Evolutionary conservation across 1,284 basidiomycete genomes (phyloP).

Genomic region (Ceratobasidium sp.): DNA sequence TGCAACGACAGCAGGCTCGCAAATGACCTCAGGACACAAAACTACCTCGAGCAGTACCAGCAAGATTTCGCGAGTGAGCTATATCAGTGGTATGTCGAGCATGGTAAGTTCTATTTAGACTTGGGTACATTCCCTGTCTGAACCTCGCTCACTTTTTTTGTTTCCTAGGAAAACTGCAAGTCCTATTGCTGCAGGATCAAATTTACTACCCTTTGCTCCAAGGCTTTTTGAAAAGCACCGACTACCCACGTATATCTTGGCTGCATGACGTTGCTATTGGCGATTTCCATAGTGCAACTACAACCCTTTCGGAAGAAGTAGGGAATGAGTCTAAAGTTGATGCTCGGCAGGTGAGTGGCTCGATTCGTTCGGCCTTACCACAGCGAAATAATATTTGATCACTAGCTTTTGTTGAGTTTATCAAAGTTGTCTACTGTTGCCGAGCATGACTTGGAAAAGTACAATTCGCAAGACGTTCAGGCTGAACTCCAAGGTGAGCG

Average conservation of each 20-base stretch:
- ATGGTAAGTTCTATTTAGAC: conserved; percentile 59
- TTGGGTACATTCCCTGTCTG: background rate
- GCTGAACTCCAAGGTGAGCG: conserved; percentile 14
- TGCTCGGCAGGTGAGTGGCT: conserved; percentile 75
- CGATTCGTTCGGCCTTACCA: too few relatives aligned
- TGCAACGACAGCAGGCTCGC: conserved; percentile 72
- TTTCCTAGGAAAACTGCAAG: conserved; percentile 72
- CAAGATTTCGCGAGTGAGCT: conserved; percentile 88
- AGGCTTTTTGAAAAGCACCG: conserved; percentile 74
- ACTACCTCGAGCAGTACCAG: conserved; percentile 83
- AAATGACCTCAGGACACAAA: conserved; percentile 69
- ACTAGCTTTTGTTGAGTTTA: conserved; percentile 87
- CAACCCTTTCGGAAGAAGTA: conserved; percentile 71
- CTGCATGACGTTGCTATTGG: conserved; percentile 84
- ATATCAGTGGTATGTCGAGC: conserved; percentile 87
- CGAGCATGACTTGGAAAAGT: conserved; percentile 61
- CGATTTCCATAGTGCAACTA: conserved; percentile 72
- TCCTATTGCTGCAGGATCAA: conserved; percentile 78
- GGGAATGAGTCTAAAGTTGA: conserved; percentile 67
- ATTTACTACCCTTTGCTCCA: conserved; percentile 73
- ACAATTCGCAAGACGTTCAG: conserved; percentile 27
- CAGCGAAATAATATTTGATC: conserved; percentile 41
- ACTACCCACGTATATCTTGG: conserved; percentile 82
- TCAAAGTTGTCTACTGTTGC: conserved; percentile 89
- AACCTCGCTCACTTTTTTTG: conserved; percentile 19